Percentiles rank a stretch among this genome's conserved stretches.
Evolutionary conservation across 2,329 filamentous ascomycete genomes (phyloP).

Genomic region (Cladosporium sp.): DNA sequence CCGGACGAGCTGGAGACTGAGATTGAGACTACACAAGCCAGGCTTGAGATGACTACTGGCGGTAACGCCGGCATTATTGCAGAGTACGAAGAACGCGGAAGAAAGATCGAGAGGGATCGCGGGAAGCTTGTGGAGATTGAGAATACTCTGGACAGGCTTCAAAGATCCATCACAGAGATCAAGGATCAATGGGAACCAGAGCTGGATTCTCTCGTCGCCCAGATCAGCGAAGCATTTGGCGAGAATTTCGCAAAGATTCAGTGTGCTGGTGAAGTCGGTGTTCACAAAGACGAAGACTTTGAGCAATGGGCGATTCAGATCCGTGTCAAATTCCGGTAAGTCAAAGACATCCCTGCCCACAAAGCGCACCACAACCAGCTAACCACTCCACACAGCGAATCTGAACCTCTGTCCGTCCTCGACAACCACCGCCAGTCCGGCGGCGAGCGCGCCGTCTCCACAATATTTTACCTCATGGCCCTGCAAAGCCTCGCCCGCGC

Average conservation of each 20-base stretch:
- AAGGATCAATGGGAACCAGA: conserved; percentile 76
- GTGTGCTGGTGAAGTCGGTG: conserved; percentile 83
- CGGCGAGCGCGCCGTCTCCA: conserved; percentile 91
- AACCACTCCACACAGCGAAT: conserved; percentile 51
- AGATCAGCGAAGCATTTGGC: conserved; percentile 86
- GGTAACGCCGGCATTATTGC: conserved; percentile 68
- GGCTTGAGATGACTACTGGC: conserved; percentile 69
- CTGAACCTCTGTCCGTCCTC: conserved; percentile 77
- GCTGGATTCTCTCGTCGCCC: conserved; percentile 70
- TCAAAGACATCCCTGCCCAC: conserved; percentile 8
- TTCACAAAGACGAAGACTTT: conserved; percentile 87
- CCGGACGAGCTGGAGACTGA: conserved; percentile 65
- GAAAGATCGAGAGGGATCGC: conserved; percentile 64
- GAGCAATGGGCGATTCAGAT: conserved; percentile 92
- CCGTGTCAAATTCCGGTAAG: conserved; percentile 86
- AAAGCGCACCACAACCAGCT: not conserved
- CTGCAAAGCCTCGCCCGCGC: conserved; percentile 89
- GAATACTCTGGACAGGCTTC: conserved; percentile 52
- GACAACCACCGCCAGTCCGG: conserved; percentile 93
- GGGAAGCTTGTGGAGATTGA: conserved; percentile 55
- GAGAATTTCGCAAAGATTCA: conserved; percentile 93
- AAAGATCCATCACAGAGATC: conserved; percentile 59
- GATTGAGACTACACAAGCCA: conserved; percentile 68
- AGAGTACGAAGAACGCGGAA: conserved; percentile 70
- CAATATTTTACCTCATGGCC: conserved; percentile 98